Base-by-base conservation (phyloP, 2,329 filamentous ascomycete species). In the Ophiocordyceps unilateralis region DNA sequence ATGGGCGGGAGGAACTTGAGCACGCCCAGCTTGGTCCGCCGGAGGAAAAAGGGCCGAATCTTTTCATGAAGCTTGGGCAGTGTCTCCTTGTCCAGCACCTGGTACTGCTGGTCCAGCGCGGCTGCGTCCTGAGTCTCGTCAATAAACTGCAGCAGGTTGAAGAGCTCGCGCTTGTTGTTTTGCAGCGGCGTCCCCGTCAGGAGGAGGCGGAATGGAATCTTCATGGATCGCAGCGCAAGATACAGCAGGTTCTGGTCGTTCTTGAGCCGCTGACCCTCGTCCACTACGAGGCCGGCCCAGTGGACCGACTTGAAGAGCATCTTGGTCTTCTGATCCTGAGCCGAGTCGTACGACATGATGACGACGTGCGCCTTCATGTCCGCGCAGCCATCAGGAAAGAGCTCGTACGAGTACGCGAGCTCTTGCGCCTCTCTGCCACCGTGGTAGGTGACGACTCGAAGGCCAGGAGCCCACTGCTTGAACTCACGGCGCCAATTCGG, bases 401-500 rank as follows among this genome's bases (percentile, higher is more conserved):
- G 75, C 59, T 98, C 93, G 56, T 93, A 80, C 30, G 82, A 68
- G 52, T 82, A 81, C 0, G 85, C 81, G 46, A 93, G 73, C 32
- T 83, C 76, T 50, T 91, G 82, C 15, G 87, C 71, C 41, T 73
- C 70, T 41, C 70, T 72, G 15, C 81, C 81, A 39, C 91, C 91
- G 57, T 93, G 93, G 57, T 91, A 96, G 0, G 87, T 81, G n/a
- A 95, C 87, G 7, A 93, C 87, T 37, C 87, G 78, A 30, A 96
- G 64, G 7, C 75, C 76, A 1, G 89, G 89, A 0, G 83, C 80
- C 89, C 89, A 98, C 50, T 83, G 80, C 64, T 93, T 93, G 59
- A 96, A 86, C 57, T 98, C 91, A 41, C 89, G 79, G 6, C 89
- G 82, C 89, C 91, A 98, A 57, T 98, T 98, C n/a, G 87, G 77